These are phyloP conservation scores for Acanthamoeba lenticulata DNA, from an alignment of 208 protist genomes.

Conservation along the genomic window DNA sequence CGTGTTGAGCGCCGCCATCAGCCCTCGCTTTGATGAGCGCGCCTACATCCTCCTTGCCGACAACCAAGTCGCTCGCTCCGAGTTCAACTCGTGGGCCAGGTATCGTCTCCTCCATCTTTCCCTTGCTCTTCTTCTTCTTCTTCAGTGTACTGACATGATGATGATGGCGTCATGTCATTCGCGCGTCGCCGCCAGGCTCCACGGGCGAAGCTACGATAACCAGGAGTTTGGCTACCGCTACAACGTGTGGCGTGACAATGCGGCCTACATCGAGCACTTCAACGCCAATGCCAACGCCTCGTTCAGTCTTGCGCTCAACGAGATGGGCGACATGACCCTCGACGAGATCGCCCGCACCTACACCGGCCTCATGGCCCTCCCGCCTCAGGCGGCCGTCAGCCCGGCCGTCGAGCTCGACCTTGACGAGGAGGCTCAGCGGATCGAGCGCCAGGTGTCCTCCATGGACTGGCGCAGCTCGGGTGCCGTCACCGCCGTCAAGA, in stretches of 20 bases:
- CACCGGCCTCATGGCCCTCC: background rate
- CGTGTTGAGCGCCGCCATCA: background rate
- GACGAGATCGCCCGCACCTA: slow-evolving; percentile 65
- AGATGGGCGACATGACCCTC: slow-evolving; percentile 75
- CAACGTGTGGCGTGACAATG: slow-evolving; percentile 40
- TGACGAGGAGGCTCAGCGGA: background rate
- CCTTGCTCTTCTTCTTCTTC: no score
- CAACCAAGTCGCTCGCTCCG: background rate
- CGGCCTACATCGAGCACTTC: background rate
- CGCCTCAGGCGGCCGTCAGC: background rate
- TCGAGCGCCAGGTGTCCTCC: slow-evolving; percentile 43
- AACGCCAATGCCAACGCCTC: slow-evolving; percentile 7
- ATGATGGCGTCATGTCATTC: no score
- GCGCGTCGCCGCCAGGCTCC: background rate
- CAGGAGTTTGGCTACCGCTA: slow-evolving; percentile 38
- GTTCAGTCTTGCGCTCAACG: slow-evolving; percentile 71
- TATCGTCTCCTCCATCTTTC: background rate
- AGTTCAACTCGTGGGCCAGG: slow-evolving; percentile 25
- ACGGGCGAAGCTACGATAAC: background rate
- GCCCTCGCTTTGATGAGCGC: background rate
- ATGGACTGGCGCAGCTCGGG: slow-evolving; percentile 90
- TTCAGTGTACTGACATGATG: no score
- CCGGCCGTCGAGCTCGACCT: background rate
- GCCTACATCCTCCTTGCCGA: background rate
- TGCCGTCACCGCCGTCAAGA: slow-evolving; percentile 94